These are phyloP conservation scores for Metschnikowia matae DNA, from an alignment of 805 yeast species.

Conservation along the genomic window DNA sequence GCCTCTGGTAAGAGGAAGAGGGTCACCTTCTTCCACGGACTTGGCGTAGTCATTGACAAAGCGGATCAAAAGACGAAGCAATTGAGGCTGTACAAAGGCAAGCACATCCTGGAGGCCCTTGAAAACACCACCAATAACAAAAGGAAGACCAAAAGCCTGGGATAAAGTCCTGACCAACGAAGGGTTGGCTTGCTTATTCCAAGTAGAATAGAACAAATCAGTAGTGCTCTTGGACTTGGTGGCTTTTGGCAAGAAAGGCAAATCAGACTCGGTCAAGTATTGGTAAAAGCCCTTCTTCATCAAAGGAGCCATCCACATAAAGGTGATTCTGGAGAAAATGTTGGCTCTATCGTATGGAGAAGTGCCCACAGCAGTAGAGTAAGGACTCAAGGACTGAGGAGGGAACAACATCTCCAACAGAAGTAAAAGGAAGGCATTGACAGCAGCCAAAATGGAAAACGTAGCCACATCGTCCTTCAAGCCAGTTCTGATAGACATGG, in stretches of 20 bases:
- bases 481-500: slow-evolving; percentile 35
- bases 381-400: slow-evolving; percentile 18
- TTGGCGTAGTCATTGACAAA: slow-evolving; percentile 37
- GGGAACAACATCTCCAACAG: slow-evolving; percentile 42
- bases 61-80: slow-evolving; percentile 32
- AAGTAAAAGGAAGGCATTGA: slow-evolving; percentile 40
- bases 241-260: slow-evolving; percentile 72
- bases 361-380: slow-evolving; percentile 2
- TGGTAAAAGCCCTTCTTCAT: slow-evolving; percentile 74
- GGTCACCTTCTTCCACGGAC: slow-evolving; percentile 31
- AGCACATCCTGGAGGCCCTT: slow-evolving; percentile 72
- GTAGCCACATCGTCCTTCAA: slow-evolving; percentile 19
- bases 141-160: slow-evolving; percentile 73
- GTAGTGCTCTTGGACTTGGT: slow-evolving; percentile 55
- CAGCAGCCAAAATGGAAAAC: slow-evolving; percentile 29
- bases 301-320: slow-evolving; percentile 86
- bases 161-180: slow-evolving; percentile 60
- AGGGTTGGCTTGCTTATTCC: slow-evolving; percentile 55
- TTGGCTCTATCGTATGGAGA: slow-evolving; percentile 33
- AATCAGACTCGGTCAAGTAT: slow-evolving; percentile 54
- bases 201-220: slow-evolving; percentile 47
- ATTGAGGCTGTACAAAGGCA: slow-evolving; percentile 36
- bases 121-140: slow-evolving; percentile 65
- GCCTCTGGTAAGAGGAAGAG: slow-evolving; percentile 67
- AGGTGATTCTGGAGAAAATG: slow-evolving; percentile 71